These are phyloP conservation scores for Phalaenopsis hybrid DNA, from an alignment of 116 monocot species.

Conservation along the genomic window DNA sequence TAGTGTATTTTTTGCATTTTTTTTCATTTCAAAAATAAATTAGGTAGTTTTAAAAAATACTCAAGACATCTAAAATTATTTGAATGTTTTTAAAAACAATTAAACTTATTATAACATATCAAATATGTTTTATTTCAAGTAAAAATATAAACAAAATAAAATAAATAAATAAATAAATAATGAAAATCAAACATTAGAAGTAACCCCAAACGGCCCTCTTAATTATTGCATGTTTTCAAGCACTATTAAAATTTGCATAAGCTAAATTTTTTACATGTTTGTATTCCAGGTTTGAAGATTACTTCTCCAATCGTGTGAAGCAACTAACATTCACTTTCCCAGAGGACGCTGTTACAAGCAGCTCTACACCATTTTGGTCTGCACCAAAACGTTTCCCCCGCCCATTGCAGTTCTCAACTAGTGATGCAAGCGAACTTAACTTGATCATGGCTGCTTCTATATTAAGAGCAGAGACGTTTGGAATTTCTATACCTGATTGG, in stretches of 20 bases:
- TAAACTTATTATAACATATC: no score
- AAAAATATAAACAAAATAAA: no score
- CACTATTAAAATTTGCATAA: background rate
- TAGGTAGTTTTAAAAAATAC: no score
- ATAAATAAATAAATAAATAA: no score
- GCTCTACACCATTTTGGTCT: slow-evolving; percentile 10
- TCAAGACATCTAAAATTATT: no score
- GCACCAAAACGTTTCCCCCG: slow-evolving; percentile 18
- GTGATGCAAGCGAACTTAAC: slow-evolving; percentile 4
- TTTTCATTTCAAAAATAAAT: no score
- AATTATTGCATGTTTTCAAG: background rate
- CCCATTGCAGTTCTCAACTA: slow-evolving; percentile 14
- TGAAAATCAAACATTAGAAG: no score
- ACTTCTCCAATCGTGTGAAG: slow-evolving; percentile 20
- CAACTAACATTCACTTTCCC: slow-evolving; percentile 19
- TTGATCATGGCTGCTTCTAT: slow-evolving; percentile 17
- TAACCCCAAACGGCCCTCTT: background rate
- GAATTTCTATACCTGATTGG: slow-evolving; percentile 13
- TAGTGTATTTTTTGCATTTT: no score
- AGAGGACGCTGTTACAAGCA: slow-evolving; percentile 19
- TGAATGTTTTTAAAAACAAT: no score
- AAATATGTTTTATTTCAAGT: no score
- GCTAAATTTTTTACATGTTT: background rate
- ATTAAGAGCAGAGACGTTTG: slow-evolving; percentile 17
- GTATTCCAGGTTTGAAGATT: slow-evolving; percentile 17